A percentile compares a stretch with the other conserved stretches of the same genome.
Evolutionary conservation across 805 yeast genomes (phyloP).

Genomic region (Candida fluviatilis): DNA sequence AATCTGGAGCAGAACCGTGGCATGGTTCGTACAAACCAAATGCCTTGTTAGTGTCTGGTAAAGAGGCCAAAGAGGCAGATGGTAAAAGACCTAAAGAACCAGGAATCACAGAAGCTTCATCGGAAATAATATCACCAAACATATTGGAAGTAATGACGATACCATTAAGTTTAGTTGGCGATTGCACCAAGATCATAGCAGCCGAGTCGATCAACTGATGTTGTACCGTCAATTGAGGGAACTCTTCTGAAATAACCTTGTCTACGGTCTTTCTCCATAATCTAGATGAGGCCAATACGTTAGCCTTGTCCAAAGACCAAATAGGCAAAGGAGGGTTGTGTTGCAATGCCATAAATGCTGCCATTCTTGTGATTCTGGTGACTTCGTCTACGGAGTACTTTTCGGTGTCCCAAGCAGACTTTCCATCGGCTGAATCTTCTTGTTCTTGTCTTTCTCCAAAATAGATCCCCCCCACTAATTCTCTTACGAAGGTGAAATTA

Average conservation of each 20-base stretch:
- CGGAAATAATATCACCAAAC: conserved; percentile 98
- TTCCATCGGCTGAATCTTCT: conserved; percentile 56
- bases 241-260: conserved; percentile 77
- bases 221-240: conserved; percentile 81
- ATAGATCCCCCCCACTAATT: conserved; percentile 96
- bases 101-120: conserved; percentile 97
- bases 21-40: conserved; percentile 98
- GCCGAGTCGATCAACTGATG: conserved; percentile 98
- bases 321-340: conserved; percentile 90
- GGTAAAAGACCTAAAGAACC: conserved; percentile 96
- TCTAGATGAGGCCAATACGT: conserved; percentile 93
- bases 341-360: conserved; percentile 93
- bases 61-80: conserved; percentile 93
- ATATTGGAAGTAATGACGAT: conserved; percentile 88
- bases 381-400: conserved; percentile 88
- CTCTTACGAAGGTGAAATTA: conserved; percentile 90
- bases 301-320: conserved; percentile 97
- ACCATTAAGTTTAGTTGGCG: conserved; percentile 90
- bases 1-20: conserved; percentile 98
- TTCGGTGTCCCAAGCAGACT: conserved; percentile 92
- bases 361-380: conserved; percentile 95
- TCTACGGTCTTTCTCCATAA: conserved; percentile 95
- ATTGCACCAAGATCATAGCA: conserved; percentile 93
- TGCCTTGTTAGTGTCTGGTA: conserved; percentile 91
- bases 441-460: conserved; percentile 96